Percentiles rank a stretch among this genome's conserved stretches.
Evolutionary conservation across 2,329 filamentous ascomycete genomes (phyloP).

Genomic region (Truncatella angustata): DNA sequence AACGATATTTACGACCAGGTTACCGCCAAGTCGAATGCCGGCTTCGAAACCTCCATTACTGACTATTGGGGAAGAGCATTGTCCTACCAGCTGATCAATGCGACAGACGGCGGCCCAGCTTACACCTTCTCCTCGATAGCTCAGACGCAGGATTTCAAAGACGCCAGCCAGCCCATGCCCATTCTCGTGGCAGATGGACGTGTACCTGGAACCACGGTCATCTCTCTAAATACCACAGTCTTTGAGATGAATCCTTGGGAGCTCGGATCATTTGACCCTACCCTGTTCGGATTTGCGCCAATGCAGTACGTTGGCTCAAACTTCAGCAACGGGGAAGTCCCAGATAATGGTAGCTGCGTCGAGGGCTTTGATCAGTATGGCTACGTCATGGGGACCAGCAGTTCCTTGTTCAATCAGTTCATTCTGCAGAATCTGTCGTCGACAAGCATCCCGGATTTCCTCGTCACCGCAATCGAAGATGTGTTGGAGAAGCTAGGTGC

Average conservation of each 20-base stretch:
- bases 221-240: slow-evolving; percentile 71
- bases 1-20: slow-evolving; percentile 57
- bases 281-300: slow-evolving; percentile 68
- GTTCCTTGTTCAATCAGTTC: slow-evolving; percentile 79
- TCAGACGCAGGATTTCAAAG: slow-evolving; percentile 57
- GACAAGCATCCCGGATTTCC: slow-evolving; percentile 41
- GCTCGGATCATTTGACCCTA: slow-evolving; percentile 74
- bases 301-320: slow-evolving; percentile 70
- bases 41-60: slow-evolving; percentile 65
- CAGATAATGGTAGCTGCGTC: slow-evolving; percentile 60
- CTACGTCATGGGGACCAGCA: slow-evolving; percentile 83
- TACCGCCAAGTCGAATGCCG: slow-evolving; percentile 58
- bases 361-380: slow-evolving; percentile 80
- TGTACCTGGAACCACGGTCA: slow-evolving; percentile 55
- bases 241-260: slow-evolving; percentile 80
- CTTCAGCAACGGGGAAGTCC: slow-evolving; percentile 62
- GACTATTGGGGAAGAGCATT: slow-evolving; percentile 74
- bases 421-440: slow-evolving; percentile 61
- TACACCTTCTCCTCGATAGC: slow-evolving; percentile 76
- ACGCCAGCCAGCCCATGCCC: slow-evolving; percentile 67
- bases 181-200: slow-evolving; percentile 70
- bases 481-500: slow-evolving; percentile 56
- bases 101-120: slow-evolving; percentile 61
- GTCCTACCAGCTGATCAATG: slow-evolving; percentile 70
- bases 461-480: slow-evolving; percentile 48